Evolutionary conservation across 1,284 basidiomycete species (phyloP).

Genomic region (Boletus smithii): DNA sequence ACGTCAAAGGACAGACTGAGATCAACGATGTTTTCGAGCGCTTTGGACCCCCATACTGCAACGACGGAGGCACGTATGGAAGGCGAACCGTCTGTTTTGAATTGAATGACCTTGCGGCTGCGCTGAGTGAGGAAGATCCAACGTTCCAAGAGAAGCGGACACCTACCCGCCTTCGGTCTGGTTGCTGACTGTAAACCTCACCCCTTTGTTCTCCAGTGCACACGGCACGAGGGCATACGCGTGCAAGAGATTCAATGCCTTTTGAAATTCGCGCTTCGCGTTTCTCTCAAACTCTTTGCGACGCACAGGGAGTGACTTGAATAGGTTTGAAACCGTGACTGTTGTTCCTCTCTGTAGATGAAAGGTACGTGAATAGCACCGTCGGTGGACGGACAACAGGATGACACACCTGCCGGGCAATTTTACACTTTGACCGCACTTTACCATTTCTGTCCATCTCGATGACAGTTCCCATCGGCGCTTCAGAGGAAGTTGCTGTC

Average conservation of each 20-base stretch:
- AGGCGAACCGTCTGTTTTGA: constrained; percentile 69
- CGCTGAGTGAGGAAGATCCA: constrained; percentile 5
- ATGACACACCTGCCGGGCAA: constrained; percentile 69
- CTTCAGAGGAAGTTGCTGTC: constrained; percentile 68
- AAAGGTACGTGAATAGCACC: not conserved
- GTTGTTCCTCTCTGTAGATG: constrained; percentile 79
- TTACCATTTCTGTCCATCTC: constrained; percentile 67
- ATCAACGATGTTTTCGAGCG: constrained; percentile 72
- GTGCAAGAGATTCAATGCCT: constrained; percentile 77
- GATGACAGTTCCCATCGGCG: constrained; percentile 78
- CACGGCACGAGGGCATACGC: constrained; percentile 91
- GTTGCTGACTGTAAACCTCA: constrained; percentile 78
- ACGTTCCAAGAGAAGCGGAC: not conserved
- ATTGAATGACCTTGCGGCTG: constrained; percentile 70
- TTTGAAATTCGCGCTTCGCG: constrained; percentile 86
- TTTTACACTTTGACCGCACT: constrained; percentile 50
- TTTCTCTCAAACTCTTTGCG: constrained; percentile 91
- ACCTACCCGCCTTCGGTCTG: constrained; percentile 70
- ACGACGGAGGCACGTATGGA: constrained; percentile 67
- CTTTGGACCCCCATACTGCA: constrained; percentile 83
- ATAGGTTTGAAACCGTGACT: constrained; percentile 71
- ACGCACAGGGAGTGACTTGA: constrained; percentile 83
- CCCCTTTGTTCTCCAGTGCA: constrained; percentile 50
- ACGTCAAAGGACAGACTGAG: constrained; percentile 73
- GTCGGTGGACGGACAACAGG: not conserved